Base-by-base conservation (phyloP, 768 basidiomycete genomes). In the Termitomyces bulborhizus region DNA sequence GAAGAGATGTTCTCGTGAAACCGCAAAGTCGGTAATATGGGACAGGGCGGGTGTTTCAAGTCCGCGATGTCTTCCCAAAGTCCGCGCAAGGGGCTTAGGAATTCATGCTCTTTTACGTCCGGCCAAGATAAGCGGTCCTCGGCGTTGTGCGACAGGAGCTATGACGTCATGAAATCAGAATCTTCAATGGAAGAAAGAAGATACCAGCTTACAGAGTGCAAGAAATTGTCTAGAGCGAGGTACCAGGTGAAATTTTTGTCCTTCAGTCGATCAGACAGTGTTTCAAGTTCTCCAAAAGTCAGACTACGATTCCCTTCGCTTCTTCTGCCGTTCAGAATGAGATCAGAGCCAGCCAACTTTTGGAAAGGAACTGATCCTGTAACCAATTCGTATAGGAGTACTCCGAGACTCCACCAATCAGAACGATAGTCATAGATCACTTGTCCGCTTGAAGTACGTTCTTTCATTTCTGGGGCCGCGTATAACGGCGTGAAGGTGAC, bases 351-450 rank as follows among this genome's bases (percentile, higher is more conserved):
- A 11, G 39, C 39, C 13, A 43, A 24, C 9, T 32, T 45, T 13
- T 49, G 40, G 27, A 64, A 67, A 15, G 67, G 65, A n/a, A 63
- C 53, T n/a, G 45, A 48, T 8, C 70, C 71, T 13, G 65, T 68
- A 7, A 62, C 63, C 21, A 73, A 41, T 56, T 73, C 72, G 36
- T 69, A 67, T 24, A 73, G 49, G 16, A 67, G 49, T 5, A 70
- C 53, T 4, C 72, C 73, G 1, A 73, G 56, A 54, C 70, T 69
- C 68, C 72, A 73, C 68, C 71, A 74, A 55, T 74, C 73, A 3
- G 65, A 66, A 13, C 65, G 62, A 31, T 68, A 60, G 36, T 70
- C 68, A 43, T 72, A 72, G 18, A 67, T 62, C 3, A 72, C 56
- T 1, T 62, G 48, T 6, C 66, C 68, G 4, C 63, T 57, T 7